Conservation (phyloP, 441 rosid species). For the Brassica hybrid region DNA sequence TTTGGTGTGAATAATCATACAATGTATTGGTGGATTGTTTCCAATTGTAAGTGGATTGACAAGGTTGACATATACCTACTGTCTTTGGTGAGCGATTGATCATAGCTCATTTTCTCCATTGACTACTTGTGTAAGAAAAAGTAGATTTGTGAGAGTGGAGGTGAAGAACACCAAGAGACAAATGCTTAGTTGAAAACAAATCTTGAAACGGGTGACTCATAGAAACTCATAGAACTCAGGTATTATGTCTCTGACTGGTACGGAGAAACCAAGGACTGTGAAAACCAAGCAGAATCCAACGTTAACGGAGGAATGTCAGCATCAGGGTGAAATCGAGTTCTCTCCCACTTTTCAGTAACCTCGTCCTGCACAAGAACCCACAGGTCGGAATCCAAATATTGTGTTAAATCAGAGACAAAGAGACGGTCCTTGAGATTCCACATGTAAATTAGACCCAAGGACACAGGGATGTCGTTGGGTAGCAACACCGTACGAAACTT, state of each 20-base stretch:
- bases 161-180: background rate
- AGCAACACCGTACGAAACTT: background rate
- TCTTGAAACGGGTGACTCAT: background rate
- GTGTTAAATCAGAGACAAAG: background rate
- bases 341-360: conserved; percentile 18
- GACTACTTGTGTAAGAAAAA: too few species aligned
- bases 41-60: too few species aligned
- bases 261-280: conserved; percentile 7
- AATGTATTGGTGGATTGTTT: too few species aligned
- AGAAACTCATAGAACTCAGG: background rate
- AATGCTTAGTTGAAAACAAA: background rate
- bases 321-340: background rate
- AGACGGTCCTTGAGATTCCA: conserved; percentile 14
- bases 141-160: too few species aligned
- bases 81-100: too few species aligned
- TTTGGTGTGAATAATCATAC: too few species aligned
- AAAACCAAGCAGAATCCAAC: conserved; percentile 3
- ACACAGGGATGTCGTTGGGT: conserved; percentile 2
- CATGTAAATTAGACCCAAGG: conserved; percentile 1
- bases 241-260: background rate
- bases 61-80: too few species aligned
- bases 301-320: background rate
- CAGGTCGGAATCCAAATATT: background rate
- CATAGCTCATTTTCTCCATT: too few species aligned
- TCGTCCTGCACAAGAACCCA: conserved; percentile 20